Base-by-base conservation (phyloP, 768 basidiomycete species). In the Nidularia pulvinata region DNA sequence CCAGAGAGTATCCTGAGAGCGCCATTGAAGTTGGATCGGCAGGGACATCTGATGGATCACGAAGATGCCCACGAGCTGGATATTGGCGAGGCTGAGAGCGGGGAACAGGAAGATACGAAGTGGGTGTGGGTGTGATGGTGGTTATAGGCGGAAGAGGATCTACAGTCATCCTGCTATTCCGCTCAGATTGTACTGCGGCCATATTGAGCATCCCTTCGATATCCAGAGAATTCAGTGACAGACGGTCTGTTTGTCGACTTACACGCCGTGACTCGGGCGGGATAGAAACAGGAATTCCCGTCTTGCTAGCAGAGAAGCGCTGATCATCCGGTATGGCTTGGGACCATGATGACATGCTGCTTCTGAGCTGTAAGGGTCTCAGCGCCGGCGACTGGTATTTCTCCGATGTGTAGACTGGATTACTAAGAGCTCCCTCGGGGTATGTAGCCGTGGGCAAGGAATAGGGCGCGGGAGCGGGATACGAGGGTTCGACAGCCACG, bases 161-260 rank as follows among this genome's bases (percentile, higher is more conserved):
- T 0, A 60, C 57, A 16, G 57, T 66, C 46, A 68, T 63, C 50
- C 61, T 61, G 53, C 65, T 71, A 25, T 51, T 57, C 34, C 54
- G 48, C 34, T 62, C 64, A 2, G 65, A 63, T 42, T 75, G 76
- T 11, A 75, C 60, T 16, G 73, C 72, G 1, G 81, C 80, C 69
- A 80, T 76, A 59, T 83, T 78, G 35, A 85, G 69, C 64, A 83
- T 82, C 25, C 77, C 71, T 61, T 82, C 79, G 49, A 83, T 78
- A 56, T 83, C 80, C 11, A 77, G 55, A 0, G 76, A 75, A 43
- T 70, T 65, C 16, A 76, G 36, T 4, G 74, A 75, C 11, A 63
- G 42, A 5, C 59, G 59, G 39, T 68, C 66, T 14, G 52, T 46
- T 33, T 62, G 54, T 54, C 56, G 54, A 44, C 57, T 52, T 37